Percentiles rank a stretch among this genome's conserved stretches.
Conservation (phyloP, 2,329 filamentous ascomycete species). For the Daldinia sp. region DNA sequence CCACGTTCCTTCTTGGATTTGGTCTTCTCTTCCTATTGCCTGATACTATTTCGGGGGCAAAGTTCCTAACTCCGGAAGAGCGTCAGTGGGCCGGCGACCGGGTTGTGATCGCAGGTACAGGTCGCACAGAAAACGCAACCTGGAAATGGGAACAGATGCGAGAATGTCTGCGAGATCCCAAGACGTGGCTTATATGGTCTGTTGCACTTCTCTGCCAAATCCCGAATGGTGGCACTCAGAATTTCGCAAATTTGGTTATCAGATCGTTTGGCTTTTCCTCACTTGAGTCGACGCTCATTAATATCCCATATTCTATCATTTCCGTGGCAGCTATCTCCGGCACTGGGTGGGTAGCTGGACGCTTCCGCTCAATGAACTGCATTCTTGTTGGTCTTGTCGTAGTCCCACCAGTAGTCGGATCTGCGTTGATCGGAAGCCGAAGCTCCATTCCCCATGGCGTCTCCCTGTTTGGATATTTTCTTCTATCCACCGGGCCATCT, state of each 20-base stretch:
- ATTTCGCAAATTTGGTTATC: slow-evolving; percentile 69
- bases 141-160: slow-evolving; percentile 65
- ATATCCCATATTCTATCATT: slow-evolving; percentile 69
- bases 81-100: slow-evolving; percentile 61
- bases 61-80: slow-evolving; percentile 68
- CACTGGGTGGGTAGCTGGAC: slow-evolving; percentile 64
- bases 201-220: slow-evolving; percentile 68
- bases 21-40: slow-evolving; percentile 63
- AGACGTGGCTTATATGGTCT: slow-evolving; percentile 69
- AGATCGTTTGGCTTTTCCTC: slow-evolving; percentile 67
- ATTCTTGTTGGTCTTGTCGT: slow-evolving; percentile 64
- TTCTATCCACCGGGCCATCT: slow-evolving; percentile 65
- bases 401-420: slow-evolving; percentile 64
- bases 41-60: slow-evolving; percentile 65
- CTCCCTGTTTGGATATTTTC: slow-evolving; percentile 69
- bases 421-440: slow-evolving; percentile 65
- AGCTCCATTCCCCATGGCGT: slow-evolving; percentile 55
- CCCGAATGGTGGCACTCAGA: slow-evolving; percentile 71
- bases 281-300: slow-evolving; percentile 67
- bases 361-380: slow-evolving; percentile 64
- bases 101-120: slow-evolving; percentile 64
- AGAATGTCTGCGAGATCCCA: slow-evolving; percentile 68
- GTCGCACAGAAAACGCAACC: slow-evolving; percentile 60
- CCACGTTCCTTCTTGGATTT: slow-evolving; percentile 65
- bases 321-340: slow-evolving; percentile 61